Percentiles rank a stretch among this genome's conserved stretches.
These are phyloP conservation scores for Rostrohypoxylon terebratum DNA, from an alignment of 495 filamentous ascomycete species.

Conservation along the genomic window DNA sequence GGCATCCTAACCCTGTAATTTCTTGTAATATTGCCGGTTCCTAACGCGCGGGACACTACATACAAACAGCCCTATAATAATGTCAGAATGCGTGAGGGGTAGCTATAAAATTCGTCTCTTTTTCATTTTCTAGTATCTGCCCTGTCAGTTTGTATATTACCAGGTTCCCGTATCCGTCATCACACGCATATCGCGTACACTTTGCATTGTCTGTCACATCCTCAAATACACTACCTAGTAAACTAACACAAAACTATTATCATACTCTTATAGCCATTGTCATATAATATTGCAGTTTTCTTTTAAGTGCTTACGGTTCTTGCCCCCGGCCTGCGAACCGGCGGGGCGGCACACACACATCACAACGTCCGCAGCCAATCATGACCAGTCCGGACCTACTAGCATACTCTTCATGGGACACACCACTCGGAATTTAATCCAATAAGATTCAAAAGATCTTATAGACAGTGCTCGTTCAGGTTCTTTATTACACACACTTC, in stretches of 20 bases:
- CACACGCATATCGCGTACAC: neutral
- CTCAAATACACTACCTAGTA: neutral
- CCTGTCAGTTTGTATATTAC: neutral
- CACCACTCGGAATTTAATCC: neutral
- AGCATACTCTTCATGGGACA: neutral
- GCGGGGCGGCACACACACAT: neutral
- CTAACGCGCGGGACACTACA: neutral
- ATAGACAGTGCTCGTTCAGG: neutral
- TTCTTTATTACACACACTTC: neutral
- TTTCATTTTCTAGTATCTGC: neutral
- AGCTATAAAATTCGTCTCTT: neutral
- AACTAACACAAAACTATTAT: neutral
- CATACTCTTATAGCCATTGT: neutral
- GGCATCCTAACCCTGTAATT: neutral
- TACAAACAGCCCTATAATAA: too few species aligned
- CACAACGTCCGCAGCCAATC: neutral
- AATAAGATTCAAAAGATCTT: neutral
- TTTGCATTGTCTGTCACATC: neutral
- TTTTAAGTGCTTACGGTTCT: neutral
- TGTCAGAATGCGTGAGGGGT: neutral
- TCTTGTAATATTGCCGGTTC: neutral
- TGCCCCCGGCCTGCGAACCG: neutral
- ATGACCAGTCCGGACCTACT: neutral
- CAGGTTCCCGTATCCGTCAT: neutral
- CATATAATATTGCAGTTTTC: neutral